These are phyloP conservation scores for Hymenoscyphus repandus DNA, from an alignment of 2,329 filamentous ascomycete genomes.

Conservation along the genomic window DNA sequence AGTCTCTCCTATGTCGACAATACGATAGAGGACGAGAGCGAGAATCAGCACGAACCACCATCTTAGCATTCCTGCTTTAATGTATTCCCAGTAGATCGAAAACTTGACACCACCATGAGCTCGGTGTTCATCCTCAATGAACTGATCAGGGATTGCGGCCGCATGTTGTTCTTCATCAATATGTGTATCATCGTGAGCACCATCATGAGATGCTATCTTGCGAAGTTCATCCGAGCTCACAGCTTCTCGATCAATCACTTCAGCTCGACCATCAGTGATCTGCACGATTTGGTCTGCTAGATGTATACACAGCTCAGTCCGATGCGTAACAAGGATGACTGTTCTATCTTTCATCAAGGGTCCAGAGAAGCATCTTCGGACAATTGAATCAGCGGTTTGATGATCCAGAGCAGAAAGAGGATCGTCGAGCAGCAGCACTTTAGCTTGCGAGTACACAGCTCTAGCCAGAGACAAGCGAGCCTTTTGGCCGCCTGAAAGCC, in stretches of 20 bases:
- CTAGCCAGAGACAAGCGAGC: constrained; percentile 55
- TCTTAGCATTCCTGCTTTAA: constrained; percentile 69
- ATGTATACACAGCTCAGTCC: constrained; percentile 64
- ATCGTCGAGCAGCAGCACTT: constrained; percentile 52
- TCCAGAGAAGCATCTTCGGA: constrained; percentile 51
- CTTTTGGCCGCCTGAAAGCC: constrained; percentile 56
- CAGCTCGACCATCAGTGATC: constrained; percentile 53
- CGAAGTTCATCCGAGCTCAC: constrained; percentile 23
- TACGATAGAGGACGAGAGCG: constrained; percentile 58
- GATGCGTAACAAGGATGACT: constrained; percentile 58
- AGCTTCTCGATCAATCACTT: constrained; percentile 22
- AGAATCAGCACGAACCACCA: constrained; percentile 67
- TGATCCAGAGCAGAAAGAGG: constrained; percentile 57
- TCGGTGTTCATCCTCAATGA: constrained; percentile 72
- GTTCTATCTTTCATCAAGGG: constrained; percentile 48
- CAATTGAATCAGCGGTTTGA: constrained; percentile 58
- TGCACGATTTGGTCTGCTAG: constrained; percentile 71
- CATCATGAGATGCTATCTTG: constrained; percentile 18
- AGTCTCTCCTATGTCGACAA: constrained; percentile 59
- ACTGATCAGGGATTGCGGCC: constrained; percentile 60
- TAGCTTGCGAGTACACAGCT: constrained; percentile 52
- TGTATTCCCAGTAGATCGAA: constrained; percentile 77
- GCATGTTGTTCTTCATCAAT: constrained; percentile 30
- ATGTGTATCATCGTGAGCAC: constrained; percentile 21
- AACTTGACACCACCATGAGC: constrained; percentile 70